Evolutionary conservation across 1,284 basidiomycete species (phyloP).

Genomic region (Cutaneotrichosporon dermatis): DNA sequence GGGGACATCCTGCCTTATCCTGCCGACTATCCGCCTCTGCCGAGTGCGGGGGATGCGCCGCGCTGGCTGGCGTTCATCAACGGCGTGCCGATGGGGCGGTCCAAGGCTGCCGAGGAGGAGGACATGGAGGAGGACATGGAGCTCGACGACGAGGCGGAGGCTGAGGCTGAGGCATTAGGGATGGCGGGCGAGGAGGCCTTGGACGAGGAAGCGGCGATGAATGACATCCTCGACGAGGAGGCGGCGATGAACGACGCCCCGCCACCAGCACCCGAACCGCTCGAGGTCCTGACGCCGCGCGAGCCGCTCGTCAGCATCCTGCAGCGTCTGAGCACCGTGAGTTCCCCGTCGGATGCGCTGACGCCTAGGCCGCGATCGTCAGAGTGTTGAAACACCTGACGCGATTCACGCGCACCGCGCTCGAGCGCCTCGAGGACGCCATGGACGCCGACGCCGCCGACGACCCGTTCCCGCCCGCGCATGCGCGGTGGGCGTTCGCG

Average conservation of each 20-base stretch:
- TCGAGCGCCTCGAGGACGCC: neutral
- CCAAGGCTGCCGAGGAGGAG: neutral
- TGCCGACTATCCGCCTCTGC: conserved; percentile 19
- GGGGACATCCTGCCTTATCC: conserved; percentile 13
- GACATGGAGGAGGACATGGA: neutral
- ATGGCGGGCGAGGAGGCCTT: neutral
- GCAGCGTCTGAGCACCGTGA: conserved; percentile 28
- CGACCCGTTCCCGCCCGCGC: conserved; percentile 56
- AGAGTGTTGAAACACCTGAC: conserved; percentile 28
- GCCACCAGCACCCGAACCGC: conserved; percentile 2
- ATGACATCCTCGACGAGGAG: neutral
- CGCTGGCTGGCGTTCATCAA: conserved; percentile 17
- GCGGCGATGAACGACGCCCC: too few relatives aligned
- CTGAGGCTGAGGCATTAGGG: neutral
- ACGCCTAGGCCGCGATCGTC: conserved; percentile 24
- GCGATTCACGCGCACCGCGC: neutral
- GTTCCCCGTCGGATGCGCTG: conserved; percentile 12
- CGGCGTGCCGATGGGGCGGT: conserved; percentile 1
- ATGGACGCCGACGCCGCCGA: neutral
- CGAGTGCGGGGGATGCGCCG: conserved; percentile 10
- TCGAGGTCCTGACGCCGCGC: conserved; percentile 1
- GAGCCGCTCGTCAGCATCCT: conserved; percentile 37
- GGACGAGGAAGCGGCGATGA: conserved; percentile 12
- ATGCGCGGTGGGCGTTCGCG: conserved; percentile 78
- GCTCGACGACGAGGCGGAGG: conserved; percentile 21